A percentile compares a stretch with the other conserved stretches of the same genome.
Conservation (phyloP, 176 grass and related monocot genomes). For the Carex scoparia region DNA sequence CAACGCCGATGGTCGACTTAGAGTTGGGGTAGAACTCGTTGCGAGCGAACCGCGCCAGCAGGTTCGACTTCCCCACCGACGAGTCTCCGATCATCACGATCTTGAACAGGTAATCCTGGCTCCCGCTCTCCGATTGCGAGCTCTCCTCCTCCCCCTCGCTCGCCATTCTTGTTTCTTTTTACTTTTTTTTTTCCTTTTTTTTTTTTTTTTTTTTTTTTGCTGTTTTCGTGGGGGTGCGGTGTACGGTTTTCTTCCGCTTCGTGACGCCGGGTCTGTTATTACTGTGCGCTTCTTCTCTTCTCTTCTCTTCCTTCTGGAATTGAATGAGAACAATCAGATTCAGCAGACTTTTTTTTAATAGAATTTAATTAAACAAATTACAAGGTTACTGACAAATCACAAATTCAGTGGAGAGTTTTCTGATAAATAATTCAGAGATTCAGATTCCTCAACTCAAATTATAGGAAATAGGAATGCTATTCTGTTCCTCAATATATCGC, state of each 20-base stretch:
- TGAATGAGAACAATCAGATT: neutral
- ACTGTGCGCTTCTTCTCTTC: neutral
- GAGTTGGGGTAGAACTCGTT: constrained; percentile 28
- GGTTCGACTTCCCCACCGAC: constrained; percentile 21
- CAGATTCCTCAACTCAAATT: neutral
- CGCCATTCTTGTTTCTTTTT: neutral
- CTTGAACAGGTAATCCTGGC: constrained; percentile 26
- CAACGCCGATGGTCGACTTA: constrained; percentile 23
- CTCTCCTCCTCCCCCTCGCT: constrained; percentile 9
- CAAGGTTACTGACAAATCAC: neutral
- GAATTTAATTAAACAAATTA: neutral
- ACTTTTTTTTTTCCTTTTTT: neutral
- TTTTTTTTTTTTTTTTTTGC: neutral
- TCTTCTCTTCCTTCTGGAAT: neutral
- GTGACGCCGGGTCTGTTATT: neutral
- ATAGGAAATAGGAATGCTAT: neutral
- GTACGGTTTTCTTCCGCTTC: neutral
- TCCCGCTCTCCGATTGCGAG: neutral
- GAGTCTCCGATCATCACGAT: constrained; percentile 30
- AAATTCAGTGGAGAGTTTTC: neutral
- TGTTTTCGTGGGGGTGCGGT: neutral
- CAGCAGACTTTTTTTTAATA: neutral
- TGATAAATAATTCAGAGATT: neutral
- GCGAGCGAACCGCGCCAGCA: constrained; percentile 12
- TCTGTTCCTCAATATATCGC: too few species aligned